Percentiles rank a stretch among this genome's conserved stretches.
phyloP scores from a whole-genome alignment of 2,329 filamentous ascomycete genomes.

The Trichoderma sp. region DNA sequence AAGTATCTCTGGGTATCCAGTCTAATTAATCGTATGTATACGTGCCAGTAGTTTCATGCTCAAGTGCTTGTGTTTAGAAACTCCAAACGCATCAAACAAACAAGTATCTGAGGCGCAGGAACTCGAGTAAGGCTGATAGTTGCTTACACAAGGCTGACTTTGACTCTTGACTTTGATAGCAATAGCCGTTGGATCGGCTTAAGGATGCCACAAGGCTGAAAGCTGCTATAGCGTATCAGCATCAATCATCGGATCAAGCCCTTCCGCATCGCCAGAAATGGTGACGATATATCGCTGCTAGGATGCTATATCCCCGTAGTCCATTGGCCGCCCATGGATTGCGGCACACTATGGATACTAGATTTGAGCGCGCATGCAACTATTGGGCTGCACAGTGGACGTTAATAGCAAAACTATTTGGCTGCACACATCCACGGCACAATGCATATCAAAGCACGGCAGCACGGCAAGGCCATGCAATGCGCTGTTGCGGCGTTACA shows the following conservation, averaged over 20 bases:
- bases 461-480: not conserved
- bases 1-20: not conserved
- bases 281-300: not conserved
- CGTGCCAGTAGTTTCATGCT: not conserved
- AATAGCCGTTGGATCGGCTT: too few species aligned
- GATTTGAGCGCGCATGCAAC: not conserved
- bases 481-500: conserved; percentile 11
- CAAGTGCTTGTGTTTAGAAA: too few species aligned
- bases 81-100: not conserved
- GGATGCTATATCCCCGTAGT: too few species aligned
- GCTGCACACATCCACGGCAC: not conserved
- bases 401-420: too few species aligned
- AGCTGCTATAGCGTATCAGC: not conserved
- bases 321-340: not conserved
- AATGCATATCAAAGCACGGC: not conserved
- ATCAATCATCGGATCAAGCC: not conserved
- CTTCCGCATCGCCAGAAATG: not conserved
- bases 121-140: not conserved
- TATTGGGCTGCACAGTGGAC: not conserved
- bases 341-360: not conserved
- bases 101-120: not conserved
- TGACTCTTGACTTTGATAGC: too few species aligned
- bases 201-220: not conserved
- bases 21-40: not conserved
- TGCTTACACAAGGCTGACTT: not conserved